Evolutionary conservation across 192 early-diverging fungal genomes (phyloP).

Genomic region (Spizellomyces sp.): DNA sequence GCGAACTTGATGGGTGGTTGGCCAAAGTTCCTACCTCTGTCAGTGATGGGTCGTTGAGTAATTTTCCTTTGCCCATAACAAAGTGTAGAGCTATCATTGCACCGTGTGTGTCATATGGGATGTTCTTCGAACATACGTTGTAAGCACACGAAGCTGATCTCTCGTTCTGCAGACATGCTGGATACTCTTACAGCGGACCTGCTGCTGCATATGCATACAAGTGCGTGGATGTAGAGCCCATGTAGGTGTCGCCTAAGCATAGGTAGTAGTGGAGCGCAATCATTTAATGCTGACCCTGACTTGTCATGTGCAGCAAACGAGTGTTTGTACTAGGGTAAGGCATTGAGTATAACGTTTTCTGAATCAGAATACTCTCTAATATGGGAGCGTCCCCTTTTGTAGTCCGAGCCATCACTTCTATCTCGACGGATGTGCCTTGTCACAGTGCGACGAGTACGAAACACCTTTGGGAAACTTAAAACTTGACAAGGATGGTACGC

Average conservation of each 20-base stretch:
- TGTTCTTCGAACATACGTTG: neutral
- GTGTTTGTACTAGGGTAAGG: slow-evolving; percentile 83
- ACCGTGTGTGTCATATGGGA: slow-evolving; percentile 56
- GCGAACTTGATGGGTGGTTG: slow-evolving; percentile 58
- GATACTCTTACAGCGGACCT: slow-evolving; percentile 86
- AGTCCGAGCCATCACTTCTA: slow-evolving; percentile 89
- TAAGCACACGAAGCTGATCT: neutral
- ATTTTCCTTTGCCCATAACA: slow-evolving; percentile 43
- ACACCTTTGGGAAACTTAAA: slow-evolving; percentile 87
- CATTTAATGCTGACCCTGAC: neutral
- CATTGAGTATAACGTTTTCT: neutral
- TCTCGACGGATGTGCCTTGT: slow-evolving; percentile 77
- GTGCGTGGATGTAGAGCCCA: slow-evolving; percentile 57
- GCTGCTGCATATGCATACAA: slow-evolving; percentile 89
- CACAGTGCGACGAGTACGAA: slow-evolving; percentile 69
- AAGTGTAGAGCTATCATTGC: slow-evolving; percentile 70
- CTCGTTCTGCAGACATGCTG: slow-evolving; percentile 73
- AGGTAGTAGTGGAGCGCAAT: neutral
- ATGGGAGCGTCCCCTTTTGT: neutral
- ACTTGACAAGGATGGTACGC: slow-evolving; percentile 67
- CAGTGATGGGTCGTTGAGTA: neutral
- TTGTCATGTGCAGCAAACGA: slow-evolving; percentile 47
- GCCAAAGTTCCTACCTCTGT: slow-evolving; percentile 38
- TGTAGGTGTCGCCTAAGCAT: slow-evolving; percentile 45
- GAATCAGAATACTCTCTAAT: neutral